Conservation (phyloP, 306 rosid genomes). For the Prunus davidiana region DNA sequence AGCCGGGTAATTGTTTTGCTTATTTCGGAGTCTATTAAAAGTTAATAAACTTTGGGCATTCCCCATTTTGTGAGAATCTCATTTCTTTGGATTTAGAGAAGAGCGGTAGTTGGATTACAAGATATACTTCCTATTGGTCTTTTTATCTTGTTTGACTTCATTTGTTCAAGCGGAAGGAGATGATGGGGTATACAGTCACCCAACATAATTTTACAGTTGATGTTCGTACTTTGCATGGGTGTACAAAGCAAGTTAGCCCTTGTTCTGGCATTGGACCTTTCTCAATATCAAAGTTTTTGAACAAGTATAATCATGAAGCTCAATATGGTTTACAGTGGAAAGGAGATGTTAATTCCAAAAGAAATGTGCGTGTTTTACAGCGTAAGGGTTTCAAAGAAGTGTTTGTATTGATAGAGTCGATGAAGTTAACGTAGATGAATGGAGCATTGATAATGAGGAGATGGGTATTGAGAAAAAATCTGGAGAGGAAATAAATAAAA, state of each 20-base stretch:
- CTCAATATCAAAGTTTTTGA: slow-evolving; percentile 25
- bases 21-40: neutral
- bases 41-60: neutral
- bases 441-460: slow-evolving; percentile 26
- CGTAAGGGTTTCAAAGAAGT: slow-evolving; percentile 42
- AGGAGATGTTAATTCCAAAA: slow-evolving; percentile 29
- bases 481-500: slow-evolving; percentile 30
- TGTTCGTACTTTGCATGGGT: slow-evolving; percentile 29
- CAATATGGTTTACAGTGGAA: slow-evolving; percentile 27
- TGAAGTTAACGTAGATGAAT: slow-evolving; percentile 39
- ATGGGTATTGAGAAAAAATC: slow-evolving; percentile 22
- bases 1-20: slow-evolving; percentile 1
- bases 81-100: neutral
- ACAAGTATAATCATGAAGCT: slow-evolving; percentile 18
- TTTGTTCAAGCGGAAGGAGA: slow-evolving; percentile 17
- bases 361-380: slow-evolving; percentile 19
- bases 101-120: neutral
- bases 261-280: slow-evolving; percentile 26
- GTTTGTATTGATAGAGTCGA: slow-evolving; percentile 50
- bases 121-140: slow-evolving; percentile 1
- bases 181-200: slow-evolving; percentile 48
- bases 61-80: neutral
- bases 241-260: slow-evolving; percentile 34
- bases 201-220: slow-evolving; percentile 41
- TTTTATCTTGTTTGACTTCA: slow-evolving; percentile 11